These are phyloP conservation scores for Elsinoe necatrix DNA, from an alignment of 2,329 filamentous ascomycete species.

Conservation along the genomic window DNA sequence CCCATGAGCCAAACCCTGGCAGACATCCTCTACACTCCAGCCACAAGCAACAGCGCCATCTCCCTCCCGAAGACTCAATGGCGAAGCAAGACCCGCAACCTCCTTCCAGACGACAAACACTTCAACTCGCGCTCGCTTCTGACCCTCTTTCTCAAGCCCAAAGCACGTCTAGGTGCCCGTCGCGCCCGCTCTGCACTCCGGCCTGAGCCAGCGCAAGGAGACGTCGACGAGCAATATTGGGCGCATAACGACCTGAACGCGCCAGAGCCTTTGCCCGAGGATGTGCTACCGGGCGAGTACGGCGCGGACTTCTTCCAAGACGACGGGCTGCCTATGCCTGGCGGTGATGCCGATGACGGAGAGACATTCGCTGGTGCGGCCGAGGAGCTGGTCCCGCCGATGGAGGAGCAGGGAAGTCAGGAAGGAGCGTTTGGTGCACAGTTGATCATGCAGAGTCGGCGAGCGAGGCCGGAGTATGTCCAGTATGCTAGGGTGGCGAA, in stretches of 20 bases:
- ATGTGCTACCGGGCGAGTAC: conserved; percentile 65
- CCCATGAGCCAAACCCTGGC: conserved; percentile 63
- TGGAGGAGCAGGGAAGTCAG: conserved; percentile 42
- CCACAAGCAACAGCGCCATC: conserved; percentile 71
- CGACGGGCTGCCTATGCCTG: conserved; percentile 62
- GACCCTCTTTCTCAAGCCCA: conserved; percentile 88
- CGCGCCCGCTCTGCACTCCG: conserved; percentile 37
- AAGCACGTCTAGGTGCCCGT: conserved; percentile 67
- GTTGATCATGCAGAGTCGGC: conserved; percentile 52
- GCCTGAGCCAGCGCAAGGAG: conserved; percentile 50
- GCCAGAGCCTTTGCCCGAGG: conserved; percentile 35
- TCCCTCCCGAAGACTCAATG: conserved; percentile 87
- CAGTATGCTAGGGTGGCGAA: conserved; percentile 58
- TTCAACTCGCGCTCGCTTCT: conserved; percentile 91
- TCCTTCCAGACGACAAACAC: conserved; percentile 94
- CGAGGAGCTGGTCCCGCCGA: conserved; percentile 66
- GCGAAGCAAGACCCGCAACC: conserved; percentile 86
- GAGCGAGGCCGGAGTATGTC: conserved; percentile 56
- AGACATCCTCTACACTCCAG: conserved; percentile 72
- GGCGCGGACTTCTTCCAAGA: conserved; percentile 98
- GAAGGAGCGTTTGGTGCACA: conserved; percentile 54
- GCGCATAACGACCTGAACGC: conserved; percentile 53
- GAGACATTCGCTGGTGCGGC: conserved; percentile 70
- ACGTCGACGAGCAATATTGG: conserved; percentile 96
- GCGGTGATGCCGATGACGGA: conserved; percentile 57